phyloP scores from a whole-genome alignment of 2,329 filamentous ascomycete species.

The Calonectria leucothoes region DNA sequence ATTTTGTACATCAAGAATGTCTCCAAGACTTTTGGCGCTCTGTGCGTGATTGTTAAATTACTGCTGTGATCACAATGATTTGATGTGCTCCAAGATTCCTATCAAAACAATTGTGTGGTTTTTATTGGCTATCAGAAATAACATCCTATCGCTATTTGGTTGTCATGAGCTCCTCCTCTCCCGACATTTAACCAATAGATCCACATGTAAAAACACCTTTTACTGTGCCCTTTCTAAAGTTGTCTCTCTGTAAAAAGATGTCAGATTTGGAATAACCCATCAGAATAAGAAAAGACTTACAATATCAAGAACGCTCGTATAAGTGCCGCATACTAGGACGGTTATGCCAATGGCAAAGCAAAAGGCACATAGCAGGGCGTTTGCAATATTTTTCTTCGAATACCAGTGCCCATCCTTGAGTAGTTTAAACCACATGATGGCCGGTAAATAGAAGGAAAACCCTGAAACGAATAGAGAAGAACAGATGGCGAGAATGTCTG shows the following conservation, averaged over 20 bases:
- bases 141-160: background rate
- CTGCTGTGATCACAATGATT: background rate
- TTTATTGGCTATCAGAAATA: background rate
- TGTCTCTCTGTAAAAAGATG: background rate
- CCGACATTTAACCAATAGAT: background rate
- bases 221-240: background rate
- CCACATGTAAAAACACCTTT: background rate
- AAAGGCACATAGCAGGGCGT: background rate
- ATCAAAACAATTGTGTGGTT: background rate
- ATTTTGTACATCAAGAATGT: background rate
- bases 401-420: background rate
- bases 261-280: background rate
- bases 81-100: background rate
- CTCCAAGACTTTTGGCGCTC: background rate
- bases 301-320: background rate
- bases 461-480: background rate
- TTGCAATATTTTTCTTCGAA: background rate
- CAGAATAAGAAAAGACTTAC: background rate
- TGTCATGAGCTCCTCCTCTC: background rate
- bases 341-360: background rate
- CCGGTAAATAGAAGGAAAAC: background rate
- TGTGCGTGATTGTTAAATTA: background rate
- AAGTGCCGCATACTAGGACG: background rate
- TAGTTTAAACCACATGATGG: background rate
- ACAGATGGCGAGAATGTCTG: background rate